Evolutionary conservation across 1,284 basidiomycete species (phyloP).

Genomic region (Trametes polyzona): DNA sequence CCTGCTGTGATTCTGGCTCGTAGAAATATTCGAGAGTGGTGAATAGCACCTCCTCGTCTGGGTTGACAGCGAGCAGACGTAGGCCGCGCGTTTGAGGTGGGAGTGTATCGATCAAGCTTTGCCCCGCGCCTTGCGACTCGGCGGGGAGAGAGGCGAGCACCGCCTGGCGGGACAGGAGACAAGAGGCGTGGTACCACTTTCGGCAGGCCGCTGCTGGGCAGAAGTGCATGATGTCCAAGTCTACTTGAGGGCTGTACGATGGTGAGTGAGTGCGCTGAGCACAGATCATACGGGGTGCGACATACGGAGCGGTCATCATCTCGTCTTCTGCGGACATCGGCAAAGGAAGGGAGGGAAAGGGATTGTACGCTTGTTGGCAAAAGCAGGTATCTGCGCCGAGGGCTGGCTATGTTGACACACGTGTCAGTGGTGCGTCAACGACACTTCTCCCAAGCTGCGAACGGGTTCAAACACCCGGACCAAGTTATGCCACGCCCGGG

Average conservation of each 20-base stretch:
- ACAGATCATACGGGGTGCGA: neutral
- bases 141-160: constrained; percentile 4
- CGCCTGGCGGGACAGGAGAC: constrained; percentile 11
- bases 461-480: neutral
- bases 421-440: no score
- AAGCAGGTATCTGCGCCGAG: constrained; percentile 15
- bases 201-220: constrained; percentile 29
- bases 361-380: constrained; percentile 24
- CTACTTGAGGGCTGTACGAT: neutral
- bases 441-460: no score
- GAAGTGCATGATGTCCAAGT: constrained; percentile 28
- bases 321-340: neutral
- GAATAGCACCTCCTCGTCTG: constrained; percentile 13
- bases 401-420: constrained; percentile 11
- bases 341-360: constrained; percentile 13
- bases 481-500: neutral
- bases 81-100: constrained; percentile 15
- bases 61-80: constrained; percentile 28
- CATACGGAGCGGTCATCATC: neutral
- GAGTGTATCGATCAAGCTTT: constrained; percentile 2
- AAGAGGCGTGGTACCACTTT: constrained; percentile 31
- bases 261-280: neutral
- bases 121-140: no score
- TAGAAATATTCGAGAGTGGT: constrained; percentile 14
- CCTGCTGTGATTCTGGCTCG: constrained; percentile 8